Conservation (phyloP, 805 yeast genomes). For the Candida parachauliodes region DNA sequence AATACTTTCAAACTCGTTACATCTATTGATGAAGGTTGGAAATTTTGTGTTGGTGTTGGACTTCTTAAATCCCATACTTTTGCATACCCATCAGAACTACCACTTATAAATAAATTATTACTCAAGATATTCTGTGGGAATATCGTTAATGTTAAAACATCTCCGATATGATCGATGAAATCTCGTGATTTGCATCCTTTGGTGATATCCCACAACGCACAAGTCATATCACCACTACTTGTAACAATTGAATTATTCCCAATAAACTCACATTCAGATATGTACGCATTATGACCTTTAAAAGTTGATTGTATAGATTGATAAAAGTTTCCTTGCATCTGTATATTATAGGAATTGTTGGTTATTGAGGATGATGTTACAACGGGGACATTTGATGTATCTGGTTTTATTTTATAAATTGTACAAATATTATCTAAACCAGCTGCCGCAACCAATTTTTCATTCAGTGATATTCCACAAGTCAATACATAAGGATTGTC, state of each 20-base stretch:
- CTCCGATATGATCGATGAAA: conserved; percentile 68
- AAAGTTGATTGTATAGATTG: conserved; percentile 48
- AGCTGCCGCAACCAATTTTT: conserved; percentile 67
- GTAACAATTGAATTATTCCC: conserved; percentile 56
- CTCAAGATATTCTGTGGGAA: conserved; percentile 17
- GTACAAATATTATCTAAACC: conserved; percentile 82
- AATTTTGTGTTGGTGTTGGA: conserved; percentile 45
- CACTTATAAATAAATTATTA: conserved; percentile 46
- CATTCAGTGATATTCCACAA: conserved; percentile 69
- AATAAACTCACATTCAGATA: conserved; percentile 71
- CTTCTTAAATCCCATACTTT: conserved; percentile 64
- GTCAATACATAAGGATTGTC: conserved; percentile 78
- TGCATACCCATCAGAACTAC: conserved; percentile 67
- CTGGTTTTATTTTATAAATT: conserved; percentile 45
- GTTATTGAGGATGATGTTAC: conserved; percentile 1
- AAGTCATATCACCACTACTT: conserved; percentile 79
- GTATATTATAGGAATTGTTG: conserved; percentile 6
- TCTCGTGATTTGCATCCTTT: conserved; percentile 52
- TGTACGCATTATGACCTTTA: conserved; percentile 81
- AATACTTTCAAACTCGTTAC: conserved; percentile 57
- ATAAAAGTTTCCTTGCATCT: conserved; percentile 14
- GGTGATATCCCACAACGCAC: conserved; percentile 74
- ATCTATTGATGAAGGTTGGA: conserved; percentile 60
- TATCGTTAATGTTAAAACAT: conserved; percentile 49
- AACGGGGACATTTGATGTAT: conserved; percentile 8